Evolutionary conservation across 2,329 filamentous ascomycete species (phyloP).

Genomic region (Ascochyta koolunga): DNA sequence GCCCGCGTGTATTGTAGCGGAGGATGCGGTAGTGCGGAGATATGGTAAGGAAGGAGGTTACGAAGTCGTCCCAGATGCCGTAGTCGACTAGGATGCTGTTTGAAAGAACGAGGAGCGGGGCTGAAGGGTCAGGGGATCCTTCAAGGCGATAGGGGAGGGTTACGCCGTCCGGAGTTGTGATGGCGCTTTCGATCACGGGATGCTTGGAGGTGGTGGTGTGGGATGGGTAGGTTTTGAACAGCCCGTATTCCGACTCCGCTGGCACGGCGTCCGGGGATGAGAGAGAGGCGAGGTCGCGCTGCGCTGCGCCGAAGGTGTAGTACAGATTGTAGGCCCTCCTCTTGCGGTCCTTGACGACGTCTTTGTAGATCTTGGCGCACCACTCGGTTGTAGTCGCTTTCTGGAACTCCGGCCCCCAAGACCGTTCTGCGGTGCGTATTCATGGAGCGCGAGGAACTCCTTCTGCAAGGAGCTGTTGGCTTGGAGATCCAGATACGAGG

Average conservation of each 20-base stretch:
- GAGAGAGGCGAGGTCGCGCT: constrained; percentile 69
- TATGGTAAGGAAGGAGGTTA: constrained; percentile 64
- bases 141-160: constrained; percentile 76
- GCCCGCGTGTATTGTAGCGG: constrained; percentile 78
- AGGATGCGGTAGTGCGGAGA: constrained; percentile 72
- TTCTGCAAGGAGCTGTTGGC: constrained; percentile 49
- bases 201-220: constrained; percentile 32
- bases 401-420: constrained; percentile 68
- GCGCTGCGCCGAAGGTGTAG: constrained; percentile 78
- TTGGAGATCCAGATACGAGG: constrained; percentile 60
- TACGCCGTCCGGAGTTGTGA: constrained; percentile 72
- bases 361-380: constrained; percentile 63
- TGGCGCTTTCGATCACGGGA: constrained; percentile 68
- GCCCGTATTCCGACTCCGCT: constrained; percentile 59
- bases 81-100: constrained; percentile 82
- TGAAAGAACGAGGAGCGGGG: constrained; percentile 75
- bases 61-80: constrained; percentile 80
- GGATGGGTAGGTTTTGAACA: constrained; percentile 62
- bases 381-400: constrained; percentile 68
- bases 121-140: constrained; percentile 68
- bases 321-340: constrained; percentile 72
- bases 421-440: constrained; percentile 72
- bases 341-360: constrained; percentile 63
- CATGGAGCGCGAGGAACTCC: constrained; percentile 71
- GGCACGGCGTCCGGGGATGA: constrained; percentile 55